phyloP scores from a whole-genome alignment of 768 basidiomycete genomes.

The Podaxis carcinomalis region DNA sequence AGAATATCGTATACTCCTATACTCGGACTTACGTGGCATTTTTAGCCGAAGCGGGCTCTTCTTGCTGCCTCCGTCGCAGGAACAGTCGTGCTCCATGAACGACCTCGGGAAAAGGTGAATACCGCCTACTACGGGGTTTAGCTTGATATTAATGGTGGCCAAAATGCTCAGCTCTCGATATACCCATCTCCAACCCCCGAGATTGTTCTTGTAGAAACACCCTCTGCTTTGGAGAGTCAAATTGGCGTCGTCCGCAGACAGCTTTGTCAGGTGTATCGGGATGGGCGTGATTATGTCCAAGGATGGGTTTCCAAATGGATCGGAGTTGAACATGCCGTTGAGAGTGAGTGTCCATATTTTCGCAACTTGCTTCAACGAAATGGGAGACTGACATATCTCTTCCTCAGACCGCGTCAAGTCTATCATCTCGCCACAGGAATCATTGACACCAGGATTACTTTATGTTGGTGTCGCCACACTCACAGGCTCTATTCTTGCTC shows the following conservation, averaged over 20 bases:
- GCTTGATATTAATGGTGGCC: background rate
- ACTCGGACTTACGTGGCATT: background rate
- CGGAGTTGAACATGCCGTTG: conserved; percentile 76
- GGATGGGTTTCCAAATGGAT: conserved; percentile 80
- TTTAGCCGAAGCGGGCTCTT: conserved; percentile 31
- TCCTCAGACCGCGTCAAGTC: conserved; percentile 73
- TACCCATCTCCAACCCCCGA: conserved; percentile 64
- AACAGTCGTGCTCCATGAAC: conserved; percentile 26
- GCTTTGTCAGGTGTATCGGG: conserved; percentile 48
- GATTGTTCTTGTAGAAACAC: conserved; percentile 69
- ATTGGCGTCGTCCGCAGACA: conserved; percentile 69
- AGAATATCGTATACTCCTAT: background rate
- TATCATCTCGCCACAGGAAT: conserved; percentile 75
- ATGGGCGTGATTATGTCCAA: conserved; percentile 66
- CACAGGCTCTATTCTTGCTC: conserved; percentile 81
- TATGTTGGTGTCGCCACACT: conserved; percentile 89
- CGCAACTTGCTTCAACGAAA: background rate
- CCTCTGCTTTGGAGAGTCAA: conserved; percentile 70
- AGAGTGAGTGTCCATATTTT: conserved; percentile 50
- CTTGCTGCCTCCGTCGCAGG: conserved; percentile 30
- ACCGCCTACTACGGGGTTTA: background rate
- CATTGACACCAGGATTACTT: conserved; percentile 83
- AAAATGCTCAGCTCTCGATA: conserved; percentile 64
- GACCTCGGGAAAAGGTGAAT: conserved; percentile 28
- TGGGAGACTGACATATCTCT: background rate